These are phyloP conservation scores for Lasiodiplodia citricola DNA, from an alignment of 2,329 filamentous ascomycete species.

Conservation along the genomic window DNA sequence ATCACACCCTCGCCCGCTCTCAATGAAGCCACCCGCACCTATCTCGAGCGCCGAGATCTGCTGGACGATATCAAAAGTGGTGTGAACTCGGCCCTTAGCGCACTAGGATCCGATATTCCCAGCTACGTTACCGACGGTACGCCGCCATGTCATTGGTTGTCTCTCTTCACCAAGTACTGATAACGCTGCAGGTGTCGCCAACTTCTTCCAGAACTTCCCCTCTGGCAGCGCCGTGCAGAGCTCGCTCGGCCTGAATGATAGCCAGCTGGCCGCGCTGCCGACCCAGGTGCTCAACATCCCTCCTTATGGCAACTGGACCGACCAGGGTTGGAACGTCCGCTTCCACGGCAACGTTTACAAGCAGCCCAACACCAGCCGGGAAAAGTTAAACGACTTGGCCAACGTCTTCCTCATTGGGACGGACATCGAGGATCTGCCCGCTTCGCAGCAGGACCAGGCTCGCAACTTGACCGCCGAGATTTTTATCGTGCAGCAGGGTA, in stretches of 20 bases:
- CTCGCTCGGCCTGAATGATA: conserved; percentile 64
- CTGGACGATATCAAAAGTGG: conserved; percentile 40
- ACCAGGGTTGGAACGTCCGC: conserved; percentile 76
- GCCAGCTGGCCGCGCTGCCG: conserved; percentile 65
- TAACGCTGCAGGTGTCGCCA: conserved; percentile 58
- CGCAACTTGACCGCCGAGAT: conserved; percentile 76
- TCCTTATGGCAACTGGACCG: conserved; percentile 74
- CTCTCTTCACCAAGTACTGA: background rate
- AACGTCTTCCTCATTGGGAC: conserved; percentile 73
- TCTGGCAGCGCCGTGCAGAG: conserved; percentile 65
- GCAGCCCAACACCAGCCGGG: conserved; percentile 69
- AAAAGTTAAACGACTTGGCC: conserved; percentile 70
- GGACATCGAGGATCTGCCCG: conserved; percentile 63
- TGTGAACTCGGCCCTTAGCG: conserved; percentile 38
- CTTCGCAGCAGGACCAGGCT: conserved; percentile 67
- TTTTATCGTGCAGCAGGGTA: conserved; percentile 74
- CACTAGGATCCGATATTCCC: conserved; percentile 41
- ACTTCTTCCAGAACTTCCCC: conserved; percentile 71
- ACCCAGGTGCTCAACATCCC: conserved; percentile 75
- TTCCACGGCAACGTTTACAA: conserved; percentile 85
- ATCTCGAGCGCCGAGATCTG: conserved; percentile 38
- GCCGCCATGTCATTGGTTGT: conserved; percentile 8
- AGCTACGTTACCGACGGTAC: conserved; percentile 44
- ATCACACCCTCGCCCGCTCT: conserved; percentile 25
- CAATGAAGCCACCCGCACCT: conserved; percentile 15